Evolutionary conservation across 169 alveolate species (phyloP), one percentile per base, ranked within the genome.

Genomic region (Eimeria brunetti): DNA sequence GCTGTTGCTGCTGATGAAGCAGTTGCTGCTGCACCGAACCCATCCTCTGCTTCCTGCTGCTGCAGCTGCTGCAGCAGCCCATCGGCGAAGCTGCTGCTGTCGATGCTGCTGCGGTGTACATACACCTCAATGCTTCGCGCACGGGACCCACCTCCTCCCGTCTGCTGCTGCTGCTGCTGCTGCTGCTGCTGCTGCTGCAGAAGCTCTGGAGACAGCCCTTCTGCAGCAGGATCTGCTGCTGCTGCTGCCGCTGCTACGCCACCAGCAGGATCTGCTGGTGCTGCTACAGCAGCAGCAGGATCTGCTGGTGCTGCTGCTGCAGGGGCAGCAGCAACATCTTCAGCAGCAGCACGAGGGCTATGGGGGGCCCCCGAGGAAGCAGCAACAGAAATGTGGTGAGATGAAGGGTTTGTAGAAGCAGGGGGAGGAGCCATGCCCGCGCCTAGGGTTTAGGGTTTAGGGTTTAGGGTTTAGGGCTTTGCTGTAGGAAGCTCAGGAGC

Each of bases 391-490:
- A 16, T 20, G 20, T 58, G 67, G 67, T 58, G 76, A 16, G 36
- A n/a, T 11, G 11, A n/a, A n/a, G 27, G 7, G 12, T 67, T 11
- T 11, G 11, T 16, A 22, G 76, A 16, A 22, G 12, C 36, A 33
- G 76, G 38, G 76, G 38, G 11, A n/a, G 11, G 27, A n/a, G 36
- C 12, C 76, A 18, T 67, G 36, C 27, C 76, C 36, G n/a, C 76
- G 76, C 27, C 27, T 67, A 67, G 76, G 76, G 76, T 67, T 67
- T 67, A 67, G 76, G 76, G 76, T 67, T 67, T 67, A 67, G 76
- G 76, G 76, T 67, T 67, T 67, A 67, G 76, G 41, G 76, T 16
- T n/a, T 67, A 33, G 36, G 41, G 76, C 67, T n/a, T n/a, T n/a
- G n/a, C n/a, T n/a, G n/a, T n/a, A n/a, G n/a, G n/a, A n/a, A n/a